Percentiles rank a stretch among this genome's conserved stretches.
Conservation (phyloP, 768 basidiomycete genomes). For the Tricholoma saponaceum region DNA sequence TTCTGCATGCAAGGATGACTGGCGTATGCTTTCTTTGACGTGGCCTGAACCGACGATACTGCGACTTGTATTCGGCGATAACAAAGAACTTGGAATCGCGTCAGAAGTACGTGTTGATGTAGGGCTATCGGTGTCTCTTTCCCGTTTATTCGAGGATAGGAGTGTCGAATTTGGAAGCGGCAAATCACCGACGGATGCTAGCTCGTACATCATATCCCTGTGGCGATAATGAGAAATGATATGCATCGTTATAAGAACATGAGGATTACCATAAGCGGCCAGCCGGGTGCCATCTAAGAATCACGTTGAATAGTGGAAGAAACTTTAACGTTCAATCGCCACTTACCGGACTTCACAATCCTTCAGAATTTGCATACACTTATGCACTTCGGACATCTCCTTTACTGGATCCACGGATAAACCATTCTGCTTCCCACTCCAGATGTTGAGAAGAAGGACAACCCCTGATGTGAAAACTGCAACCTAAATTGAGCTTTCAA, state of each 20-base stretch:
- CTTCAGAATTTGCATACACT: conserved; percentile 54
- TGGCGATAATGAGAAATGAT: conserved; percentile 22
- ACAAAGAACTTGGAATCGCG: not conserved
- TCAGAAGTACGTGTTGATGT: not conserved
- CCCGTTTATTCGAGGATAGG: conserved; percentile 26
- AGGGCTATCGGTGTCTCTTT: not conserved
- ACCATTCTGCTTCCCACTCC: conserved; percentile 43
- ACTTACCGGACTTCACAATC: conserved; percentile 31
- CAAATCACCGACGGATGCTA: conserved; percentile 67
- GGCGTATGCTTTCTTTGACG: conserved; percentile 2
- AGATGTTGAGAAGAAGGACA: conserved; percentile 54
- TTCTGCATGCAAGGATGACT: not conserved
- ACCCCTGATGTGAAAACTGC: conserved; percentile 36
- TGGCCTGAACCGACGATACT: not conserved
- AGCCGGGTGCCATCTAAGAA: conserved; percentile 34
- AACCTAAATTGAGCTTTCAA: conserved; percentile 19
- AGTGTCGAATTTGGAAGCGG: conserved; percentile 59
- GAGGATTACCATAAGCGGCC: conserved; percentile 39
- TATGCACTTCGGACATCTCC: conserved; percentile 57
- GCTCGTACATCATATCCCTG: conserved; percentile 72
- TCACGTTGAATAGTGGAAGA: not conserved
- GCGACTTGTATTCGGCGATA: conserved; percentile 11
- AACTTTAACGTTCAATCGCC: not conserved
- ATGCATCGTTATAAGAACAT: not conserved
- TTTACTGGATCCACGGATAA: conserved; percentile 33